Percentiles rank a stretch among this genome's conserved stretches.
These are phyloP conservation scores for Chlamydomonas eustigma DNA, from an alignment of 139 green algal species.

Conservation along the genomic window DNA sequence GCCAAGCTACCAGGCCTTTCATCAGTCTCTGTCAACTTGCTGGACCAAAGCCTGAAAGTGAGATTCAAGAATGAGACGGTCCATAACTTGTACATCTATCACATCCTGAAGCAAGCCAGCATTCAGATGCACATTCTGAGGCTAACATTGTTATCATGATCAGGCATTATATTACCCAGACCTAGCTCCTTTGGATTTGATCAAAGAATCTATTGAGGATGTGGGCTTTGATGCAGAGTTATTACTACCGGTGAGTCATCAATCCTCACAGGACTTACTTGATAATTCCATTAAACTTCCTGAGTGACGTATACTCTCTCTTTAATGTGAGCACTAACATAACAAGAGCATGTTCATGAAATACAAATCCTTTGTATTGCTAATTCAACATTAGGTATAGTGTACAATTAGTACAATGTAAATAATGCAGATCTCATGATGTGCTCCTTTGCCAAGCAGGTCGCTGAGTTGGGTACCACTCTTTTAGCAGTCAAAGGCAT, in stretches of 20 bases:
- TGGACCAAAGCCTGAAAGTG: conserved; percentile 4
- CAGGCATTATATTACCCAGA: conserved; percentile 9
- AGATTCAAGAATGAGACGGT: background rate
- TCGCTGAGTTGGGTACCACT: background rate
- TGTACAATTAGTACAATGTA: no score
- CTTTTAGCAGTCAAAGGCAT: background rate
- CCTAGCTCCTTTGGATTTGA: background rate
- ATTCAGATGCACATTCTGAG: no score
- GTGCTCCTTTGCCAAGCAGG: no score
- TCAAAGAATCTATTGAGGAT: conserved; percentile 10
- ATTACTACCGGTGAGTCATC: background rate
- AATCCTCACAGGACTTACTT: background rate
- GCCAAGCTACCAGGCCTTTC: conserved; percentile 6
- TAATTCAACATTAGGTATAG: no score
- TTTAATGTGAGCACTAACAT: no score
- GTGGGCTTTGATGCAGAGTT: conserved; percentile 12
- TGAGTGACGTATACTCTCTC: no score
- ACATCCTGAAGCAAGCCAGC: no score
- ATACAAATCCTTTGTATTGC: no score
- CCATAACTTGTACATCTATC: no score
- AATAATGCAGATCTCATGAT: no score
- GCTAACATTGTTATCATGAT: no score
- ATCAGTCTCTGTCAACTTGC: conserved; percentile 1
- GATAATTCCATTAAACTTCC: background rate
- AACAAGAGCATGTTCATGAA: no score